Base-by-base conservation (phyloP, 371 early-diverging fungal species). In the Rhizopus microsporus region DNA sequence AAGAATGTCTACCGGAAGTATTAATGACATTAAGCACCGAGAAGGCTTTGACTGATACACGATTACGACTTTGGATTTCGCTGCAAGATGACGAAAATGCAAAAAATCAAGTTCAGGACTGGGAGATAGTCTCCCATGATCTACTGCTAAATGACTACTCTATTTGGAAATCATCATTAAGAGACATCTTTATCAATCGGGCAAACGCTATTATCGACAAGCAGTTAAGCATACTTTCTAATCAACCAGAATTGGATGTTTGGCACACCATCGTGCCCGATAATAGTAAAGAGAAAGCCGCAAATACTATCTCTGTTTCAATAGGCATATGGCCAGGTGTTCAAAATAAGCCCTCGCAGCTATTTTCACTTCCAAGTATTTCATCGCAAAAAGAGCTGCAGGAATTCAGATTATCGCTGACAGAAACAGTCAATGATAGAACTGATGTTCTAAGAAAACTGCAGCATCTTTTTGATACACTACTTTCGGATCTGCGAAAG, bases 141-240 rank as follows among this genome's bases (percentile, higher is more conserved):
- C 32, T 80, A 12, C 48, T 79, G 4, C 60, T 50, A 1, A 31
- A 45, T 1, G 38, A 51, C 5, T 74, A 74, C 49, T 75, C 78
- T 7, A 42, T 81, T 23, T 83, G 80, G 78, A 59, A 71, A 40
- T 35, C 42, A 23, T 51, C 78, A 42, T 61, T 80, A 32, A 65
- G 80, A 12, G 57, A 63, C 3, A 54, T 67, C 3, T 81, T 81
- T 51, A 63, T 72, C 35, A 52, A 56, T 16, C 59, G 72, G 8
- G 68, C 74, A 42, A 72, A 72, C 48, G 54, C 51, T 7, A 56
- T 80, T 6, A 67, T 83, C 33, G 64, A 73, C 8, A 40, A 16
- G 15, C 51, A 63, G 6, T 59, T 78, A 4, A 51, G 65, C 4
- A 46, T 56, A 17, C 60, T 83, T 7, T 55, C 68, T 1, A 30